Percentiles rank a stretch among this genome's conserved stretches.
Evolutionary conservation across 2,329 filamentous ascomycete genomes (phyloP).

Genomic region (Colletotrichum costaricense): DNA sequence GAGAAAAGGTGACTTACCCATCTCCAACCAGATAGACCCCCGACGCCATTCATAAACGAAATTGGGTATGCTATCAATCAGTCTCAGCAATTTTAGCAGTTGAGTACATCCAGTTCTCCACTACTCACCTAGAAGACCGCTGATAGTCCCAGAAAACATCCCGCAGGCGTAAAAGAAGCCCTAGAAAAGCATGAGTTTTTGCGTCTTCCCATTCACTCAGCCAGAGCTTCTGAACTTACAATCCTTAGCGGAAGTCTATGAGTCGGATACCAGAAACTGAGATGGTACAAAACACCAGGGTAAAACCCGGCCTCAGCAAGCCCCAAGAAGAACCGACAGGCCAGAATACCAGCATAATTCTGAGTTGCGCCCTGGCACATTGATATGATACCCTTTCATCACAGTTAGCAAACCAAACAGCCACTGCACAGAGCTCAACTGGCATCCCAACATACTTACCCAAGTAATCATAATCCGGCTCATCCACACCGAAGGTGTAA

Average conservation of each 20-base stretch:
- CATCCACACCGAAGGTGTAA: conserved; percentile 41
- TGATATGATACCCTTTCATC: conserved; percentile 35
- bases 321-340: conserved; percentile 42
- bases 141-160: conserved; percentile 47
- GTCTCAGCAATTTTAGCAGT: neutral
- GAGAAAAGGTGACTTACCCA: conserved; percentile 33
- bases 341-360: conserved; percentile 41
- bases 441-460: conserved; percentile 13
- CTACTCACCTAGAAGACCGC: conserved; percentile 39
- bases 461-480: conserved; percentile 42
- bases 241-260: conserved; percentile 46
- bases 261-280: conserved; percentile 48
- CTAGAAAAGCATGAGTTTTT: conserved; percentile 12
- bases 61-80: conserved; percentile 39
- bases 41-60: conserved; percentile 42
- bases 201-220: neutral
- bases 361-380: conserved; percentile 40
- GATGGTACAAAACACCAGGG: conserved; percentile 42
- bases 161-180: conserved; percentile 47
- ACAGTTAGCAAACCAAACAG: neutral
- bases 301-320: conserved; percentile 45
- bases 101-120: rapidly evolving
- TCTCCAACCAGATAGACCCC: conserved; percentile 41
- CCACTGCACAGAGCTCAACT: neutral
- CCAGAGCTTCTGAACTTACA: conserved; percentile 14